Percentiles rank a stretch among this genome's conserved stretches.
phyloP scores from a whole-genome alignment of 139 green algal species.

The Desmodesmus armatus region DNA sequence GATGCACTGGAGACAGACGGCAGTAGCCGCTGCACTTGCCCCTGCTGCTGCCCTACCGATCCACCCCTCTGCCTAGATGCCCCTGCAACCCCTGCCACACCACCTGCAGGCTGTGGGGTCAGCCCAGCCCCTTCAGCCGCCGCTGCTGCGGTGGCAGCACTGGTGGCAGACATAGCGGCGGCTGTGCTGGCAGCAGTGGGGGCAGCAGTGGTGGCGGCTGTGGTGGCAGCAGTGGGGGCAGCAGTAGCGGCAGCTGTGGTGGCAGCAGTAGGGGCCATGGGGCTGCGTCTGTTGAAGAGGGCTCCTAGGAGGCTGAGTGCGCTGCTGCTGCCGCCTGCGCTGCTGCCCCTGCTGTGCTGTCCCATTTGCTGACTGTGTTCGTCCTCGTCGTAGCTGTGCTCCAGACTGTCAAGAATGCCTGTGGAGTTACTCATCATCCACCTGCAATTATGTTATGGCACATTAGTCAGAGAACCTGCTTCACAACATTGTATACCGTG shows the following conservation, averaged over 20 bases:
- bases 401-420: slow-evolving; percentile 25
- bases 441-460: not conserved
- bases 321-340: not conserved
- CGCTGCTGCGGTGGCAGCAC: not conserved
- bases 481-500: not conserved
- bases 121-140: not conserved
- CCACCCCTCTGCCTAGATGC: no score
- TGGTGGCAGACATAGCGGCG: not conserved
- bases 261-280: not conserved
- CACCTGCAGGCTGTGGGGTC: not conserved
- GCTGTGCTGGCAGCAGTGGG: not conserved
- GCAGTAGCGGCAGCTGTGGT: not conserved
- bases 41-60: not conserved
- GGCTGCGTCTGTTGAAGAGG: slow-evolving; percentile 6
- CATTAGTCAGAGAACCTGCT: not conserved
- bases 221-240: not conserved
- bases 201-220: not conserved
- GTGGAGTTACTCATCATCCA: slow-evolving; percentile 43
- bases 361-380: not conserved
- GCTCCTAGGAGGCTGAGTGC: slow-evolving; percentile 15
- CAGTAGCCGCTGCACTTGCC: not conserved
- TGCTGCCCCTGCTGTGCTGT: slow-evolving; percentile 24
- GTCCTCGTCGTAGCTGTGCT: slow-evolving; percentile 34
- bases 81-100: not conserved
- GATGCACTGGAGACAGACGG: no score